Conservation (phyloP, 768 basidiomycete genomes). For the Termitomyces sp. region DNA sequence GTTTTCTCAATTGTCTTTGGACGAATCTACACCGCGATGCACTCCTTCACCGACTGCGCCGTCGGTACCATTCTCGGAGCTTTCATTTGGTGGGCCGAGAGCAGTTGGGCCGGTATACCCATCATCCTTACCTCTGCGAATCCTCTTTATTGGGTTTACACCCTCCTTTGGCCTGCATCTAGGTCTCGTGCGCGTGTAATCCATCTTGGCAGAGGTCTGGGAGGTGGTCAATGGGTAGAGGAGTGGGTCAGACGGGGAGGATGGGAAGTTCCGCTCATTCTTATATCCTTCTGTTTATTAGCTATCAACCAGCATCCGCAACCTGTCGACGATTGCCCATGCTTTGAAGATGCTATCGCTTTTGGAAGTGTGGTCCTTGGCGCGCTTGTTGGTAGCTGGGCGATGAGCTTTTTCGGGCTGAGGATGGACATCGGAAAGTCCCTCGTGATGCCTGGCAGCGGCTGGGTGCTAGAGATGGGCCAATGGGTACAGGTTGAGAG, state of each 20-base stretch:
- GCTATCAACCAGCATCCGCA: slow-evolving; percentile 88
- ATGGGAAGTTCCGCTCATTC: slow-evolving; percentile 53
- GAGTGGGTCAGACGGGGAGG: slow-evolving; percentile 30
- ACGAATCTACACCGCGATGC: slow-evolving; percentile 84
- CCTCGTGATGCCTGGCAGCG: slow-evolving; percentile 53
- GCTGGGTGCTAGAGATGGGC: slow-evolving; percentile 29
- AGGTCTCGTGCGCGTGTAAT: slow-evolving; percentile 16
- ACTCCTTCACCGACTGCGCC: slow-evolving; percentile 72
- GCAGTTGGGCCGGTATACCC: slow-evolving; percentile 35
- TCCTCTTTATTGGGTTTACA: slow-evolving; percentile 20
- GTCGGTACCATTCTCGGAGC: slow-evolving; percentile 62
- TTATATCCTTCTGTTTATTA: slow-evolving; percentile 59
- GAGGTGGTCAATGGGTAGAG: slow-evolving; percentile 27
- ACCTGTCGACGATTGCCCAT: slow-evolving; percentile 95
- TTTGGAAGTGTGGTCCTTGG: slow-evolving; percentile 83
- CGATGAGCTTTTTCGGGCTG: slow-evolving; percentile 35
- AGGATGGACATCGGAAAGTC: slow-evolving; percentile 20
- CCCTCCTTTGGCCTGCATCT: slow-evolving; percentile 19
- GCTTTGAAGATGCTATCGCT: slow-evolving; percentile 96
- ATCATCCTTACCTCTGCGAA: slow-evolving; percentile 24
- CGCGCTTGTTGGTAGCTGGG: slow-evolving; percentile 66
- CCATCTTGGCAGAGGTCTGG: slow-evolving; percentile 32
- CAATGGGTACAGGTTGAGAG: slow-evolving; percentile 31
- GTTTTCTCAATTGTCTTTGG: slow-evolving; percentile 71
- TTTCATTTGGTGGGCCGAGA: slow-evolving; percentile 59